Conservation (phyloP, 306 rosid species). For the Canavalia gladiata region DNA sequence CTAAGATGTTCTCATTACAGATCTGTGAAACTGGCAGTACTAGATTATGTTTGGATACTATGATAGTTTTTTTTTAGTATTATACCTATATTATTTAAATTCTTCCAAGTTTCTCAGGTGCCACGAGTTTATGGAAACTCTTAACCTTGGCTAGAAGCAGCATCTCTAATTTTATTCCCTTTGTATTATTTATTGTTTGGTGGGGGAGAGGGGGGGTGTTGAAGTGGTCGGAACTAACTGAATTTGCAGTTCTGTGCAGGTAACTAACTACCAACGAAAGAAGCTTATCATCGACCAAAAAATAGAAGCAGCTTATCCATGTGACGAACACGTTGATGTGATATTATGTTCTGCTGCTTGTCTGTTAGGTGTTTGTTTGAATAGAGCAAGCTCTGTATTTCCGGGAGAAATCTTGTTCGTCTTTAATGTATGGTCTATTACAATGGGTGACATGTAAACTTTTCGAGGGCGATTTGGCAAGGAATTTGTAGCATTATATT, state of each 20-base stretch:
- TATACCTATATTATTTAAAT: not conserved
- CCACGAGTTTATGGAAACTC: not conserved
- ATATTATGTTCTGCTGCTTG: constrained; percentile 12
- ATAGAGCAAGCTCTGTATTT: constrained; percentile 1
- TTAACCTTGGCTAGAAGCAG: not conserved
- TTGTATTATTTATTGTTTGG: not conserved
- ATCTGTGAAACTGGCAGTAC: not conserved
- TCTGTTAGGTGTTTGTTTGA: not conserved
- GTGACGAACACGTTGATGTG: not conserved
- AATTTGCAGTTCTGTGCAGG: constrained; percentile 8
- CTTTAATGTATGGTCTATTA: constrained; percentile 1
- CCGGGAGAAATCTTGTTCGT: constrained; percentile 6
- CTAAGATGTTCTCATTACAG: not conserved
- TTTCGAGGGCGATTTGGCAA: not conserved
- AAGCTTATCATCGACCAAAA: not conserved
- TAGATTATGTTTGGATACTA: constrained; percentile 1
- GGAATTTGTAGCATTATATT: not conserved
- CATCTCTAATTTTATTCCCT: not conserved
- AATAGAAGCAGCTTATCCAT: not conserved
- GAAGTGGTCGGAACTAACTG: not conserved
- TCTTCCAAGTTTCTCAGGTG: not conserved
- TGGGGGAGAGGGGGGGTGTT: too few species aligned
- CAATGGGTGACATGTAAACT: constrained; percentile 4
- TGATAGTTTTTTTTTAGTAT: not conserved
- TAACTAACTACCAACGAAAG: not conserved